These are phyloP conservation scores for Paspalum vaginatum DNA, from an alignment of 176 grass and related monocot species.

Conservation along the genomic window DNA sequence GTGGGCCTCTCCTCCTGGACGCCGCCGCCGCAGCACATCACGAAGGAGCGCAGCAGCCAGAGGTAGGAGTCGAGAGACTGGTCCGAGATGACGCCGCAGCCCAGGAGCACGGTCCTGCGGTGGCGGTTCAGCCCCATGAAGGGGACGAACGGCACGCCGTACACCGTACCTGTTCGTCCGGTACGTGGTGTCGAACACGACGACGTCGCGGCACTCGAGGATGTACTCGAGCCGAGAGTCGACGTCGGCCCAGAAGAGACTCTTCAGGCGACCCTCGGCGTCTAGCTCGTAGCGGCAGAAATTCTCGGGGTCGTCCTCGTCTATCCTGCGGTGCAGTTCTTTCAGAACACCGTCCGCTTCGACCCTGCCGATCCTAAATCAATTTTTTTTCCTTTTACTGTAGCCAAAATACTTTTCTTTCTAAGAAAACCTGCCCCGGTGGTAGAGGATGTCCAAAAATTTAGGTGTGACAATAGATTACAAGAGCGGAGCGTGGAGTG, in stretches of 20 bases:
- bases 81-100: slow-evolving; percentile 3
- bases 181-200: slow-evolving; percentile 36
- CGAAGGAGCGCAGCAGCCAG: slow-evolving; percentile 16
- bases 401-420: too few species aligned
- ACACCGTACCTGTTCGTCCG: slow-evolving; percentile 28
- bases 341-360: not conserved
- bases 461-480: too few species aligned
- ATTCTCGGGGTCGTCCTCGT: not conserved
- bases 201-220: not conserved
- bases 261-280: not conserved
- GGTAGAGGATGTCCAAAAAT: too few species aligned
- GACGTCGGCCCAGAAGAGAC: slow-evolving; percentile 26
- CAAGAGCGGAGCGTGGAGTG: too few species aligned
- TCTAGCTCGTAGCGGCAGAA: slow-evolving; percentile 2
- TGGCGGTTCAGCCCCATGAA: slow-evolving; percentile 28
- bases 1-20: not conserved
- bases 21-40: fast-evolving
- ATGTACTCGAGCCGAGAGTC: not conserved
- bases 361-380: slow-evolving; percentile 4
- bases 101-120: slow-evolving; percentile 13
- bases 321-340: not conserved
- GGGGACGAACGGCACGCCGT: slow-evolving; percentile 11
- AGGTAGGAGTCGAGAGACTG: not conserved
- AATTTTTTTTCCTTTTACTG: too few species aligned
- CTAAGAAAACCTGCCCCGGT: too few species aligned